These are phyloP conservation scores for Pythium brachiatum DNA, from an alignment of 352 stramenopile species.

Conservation along the genomic window DNA sequence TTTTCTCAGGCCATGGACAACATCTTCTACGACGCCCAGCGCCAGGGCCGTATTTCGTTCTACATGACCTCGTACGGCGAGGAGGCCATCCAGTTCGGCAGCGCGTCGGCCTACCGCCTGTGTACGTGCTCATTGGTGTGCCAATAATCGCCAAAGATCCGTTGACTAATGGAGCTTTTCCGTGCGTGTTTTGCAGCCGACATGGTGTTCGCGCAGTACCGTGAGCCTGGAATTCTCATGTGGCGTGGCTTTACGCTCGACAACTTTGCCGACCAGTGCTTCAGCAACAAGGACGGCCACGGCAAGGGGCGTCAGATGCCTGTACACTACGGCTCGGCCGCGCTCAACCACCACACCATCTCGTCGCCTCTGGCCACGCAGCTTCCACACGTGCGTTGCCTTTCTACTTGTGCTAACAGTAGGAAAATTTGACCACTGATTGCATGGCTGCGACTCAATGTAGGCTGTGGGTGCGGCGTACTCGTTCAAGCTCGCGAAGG, in stretches of 20 bases:
- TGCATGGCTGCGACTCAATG: not conserved
- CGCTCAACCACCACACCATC: conserved; percentile 97
- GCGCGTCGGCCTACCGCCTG: conserved; percentile 87
- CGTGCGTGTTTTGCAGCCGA: conserved; percentile 49
- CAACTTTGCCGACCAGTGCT: conserved; percentile 96
- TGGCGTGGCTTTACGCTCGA: conserved; percentile 97
- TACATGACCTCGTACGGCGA: conserved; percentile 96
- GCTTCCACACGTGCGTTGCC: conserved; percentile 83
- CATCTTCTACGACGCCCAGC: conserved; percentile 96
- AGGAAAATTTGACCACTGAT: not conserved
- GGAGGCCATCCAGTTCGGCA: conserved; percentile 95
- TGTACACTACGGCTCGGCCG: conserved; percentile 96
- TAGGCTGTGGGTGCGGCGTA: conserved; percentile 96
- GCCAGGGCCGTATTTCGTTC: conserved; percentile 98
- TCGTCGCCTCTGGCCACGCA: conserved; percentile 97
- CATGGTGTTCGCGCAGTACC: conserved; percentile 97
- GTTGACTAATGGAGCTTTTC: not conserved
- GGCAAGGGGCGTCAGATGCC: conserved; percentile 98
- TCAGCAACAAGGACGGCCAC: conserved; percentile 94
- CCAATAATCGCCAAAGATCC: not conserved
- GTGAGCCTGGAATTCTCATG: conserved; percentile 97
- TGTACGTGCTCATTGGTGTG: conserved; percentile 14
- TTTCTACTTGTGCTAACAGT: not conserved
- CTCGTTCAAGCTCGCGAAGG: conserved; percentile 92
- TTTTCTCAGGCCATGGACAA: conserved; percentile 94